Evolutionary conservation across 139 green algal genomes (phyloP), one percentile per base, ranked within the genome.

Genomic region (Tetratostichococcus sp.): DNA sequence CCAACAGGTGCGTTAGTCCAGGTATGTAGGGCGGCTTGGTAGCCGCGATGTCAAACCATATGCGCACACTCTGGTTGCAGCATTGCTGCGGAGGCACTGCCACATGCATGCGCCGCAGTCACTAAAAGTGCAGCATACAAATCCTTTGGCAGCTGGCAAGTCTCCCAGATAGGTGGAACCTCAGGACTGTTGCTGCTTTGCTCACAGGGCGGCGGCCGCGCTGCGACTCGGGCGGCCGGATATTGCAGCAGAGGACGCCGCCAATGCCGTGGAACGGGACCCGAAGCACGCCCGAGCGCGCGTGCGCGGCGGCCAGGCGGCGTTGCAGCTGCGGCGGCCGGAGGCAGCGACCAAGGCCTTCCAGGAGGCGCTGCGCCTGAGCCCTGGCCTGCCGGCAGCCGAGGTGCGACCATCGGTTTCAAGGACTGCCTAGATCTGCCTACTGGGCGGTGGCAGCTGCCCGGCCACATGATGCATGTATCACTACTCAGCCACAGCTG

Each of bases 151-250:
- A 50, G 39, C 39, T 50, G 39, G n/a, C n/a, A n/a, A n/a, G n/a
- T n/a, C n/a, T n/a, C n/a, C n/a, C n/a, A n/a, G n/a, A n/a, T n/a
- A n/a, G n/a, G n/a, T n/a, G n/a, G n/a, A n/a, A n/a, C n/a, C n/a
- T n/a, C n/a, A n/a, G n/a, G n/a, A n/a, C n/a, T n/a, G 50, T 26
- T 2, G 17, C 50, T 62, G 50, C 80, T 86, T n/a, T 69, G 68
- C 34, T 30, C 90, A 91, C 78, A 76, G 86, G 16, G 86, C 86
- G 11, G 81, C 81, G 16, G 80, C 75, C 6, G 85, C 82, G 26
- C 70, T 90, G 17, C 83, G 79, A 58, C 77, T 91, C 30, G 65
- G 62, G 0, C 42, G 78, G 26, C 32, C 59, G 16, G 77, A 79
- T 59, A 33, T 87, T 58, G 84, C 86, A 31, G 75, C 72, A 1